These are phyloP conservation scores for Yamadazyma kitorensis DNA, from an alignment of 805 yeast species.

Conservation along the genomic window DNA sequence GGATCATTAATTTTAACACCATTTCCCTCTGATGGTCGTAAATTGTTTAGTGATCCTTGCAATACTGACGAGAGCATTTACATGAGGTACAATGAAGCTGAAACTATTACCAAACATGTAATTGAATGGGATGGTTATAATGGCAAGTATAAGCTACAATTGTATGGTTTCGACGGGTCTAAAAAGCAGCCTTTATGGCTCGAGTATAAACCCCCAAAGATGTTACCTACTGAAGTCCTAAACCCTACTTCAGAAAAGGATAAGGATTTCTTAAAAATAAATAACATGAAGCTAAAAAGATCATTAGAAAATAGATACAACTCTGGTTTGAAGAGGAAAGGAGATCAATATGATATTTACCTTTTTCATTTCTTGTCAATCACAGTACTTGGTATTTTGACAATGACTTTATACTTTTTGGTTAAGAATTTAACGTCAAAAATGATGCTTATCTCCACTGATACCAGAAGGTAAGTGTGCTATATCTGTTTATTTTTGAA, in stretches of 20 bases:
- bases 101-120: constrained; percentile 10
- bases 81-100: constrained; percentile 16
- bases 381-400: constrained; percentile 1
- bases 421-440: not conserved
- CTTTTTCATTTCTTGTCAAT: constrained; percentile 3
- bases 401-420: not conserved
- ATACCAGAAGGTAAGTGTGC: no score
- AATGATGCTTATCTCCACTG: no score
- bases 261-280: constrained; percentile 5
- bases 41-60: constrained; percentile 21
- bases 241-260: constrained; percentile 15
- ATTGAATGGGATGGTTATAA: constrained; percentile 18
- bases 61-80: constrained; percentile 14
- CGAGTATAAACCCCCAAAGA: constrained; percentile 16
- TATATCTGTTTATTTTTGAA: no score
- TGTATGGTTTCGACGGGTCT: constrained; percentile 15
- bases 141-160: constrained; percentile 14
- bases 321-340: constrained; percentile 1
- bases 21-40: constrained; percentile 18
- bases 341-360: constrained; percentile 4
- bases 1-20: constrained; percentile 15
- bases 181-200: constrained; percentile 21
- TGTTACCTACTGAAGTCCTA: constrained; percentile 18
- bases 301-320: constrained; percentile 10
- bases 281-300: constrained; percentile 10